Conservation (phyloP, 331 rosid species). For the Acacia pycnantha region DNA sequence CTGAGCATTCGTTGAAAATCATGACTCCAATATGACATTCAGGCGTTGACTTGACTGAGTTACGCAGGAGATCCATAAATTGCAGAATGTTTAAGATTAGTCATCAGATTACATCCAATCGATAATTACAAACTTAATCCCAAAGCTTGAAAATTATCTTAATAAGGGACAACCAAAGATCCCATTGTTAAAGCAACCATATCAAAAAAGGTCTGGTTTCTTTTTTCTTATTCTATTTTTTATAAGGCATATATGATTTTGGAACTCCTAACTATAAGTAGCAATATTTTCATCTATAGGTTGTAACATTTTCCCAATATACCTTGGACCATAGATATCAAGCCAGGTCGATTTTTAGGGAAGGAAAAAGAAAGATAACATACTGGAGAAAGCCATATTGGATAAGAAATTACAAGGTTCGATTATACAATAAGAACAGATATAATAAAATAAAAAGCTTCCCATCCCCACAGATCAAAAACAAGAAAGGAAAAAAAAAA, state of each 20-base stretch:
- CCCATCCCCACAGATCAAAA: conserved; percentile 28
- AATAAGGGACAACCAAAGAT: background rate
- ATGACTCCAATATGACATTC: background rate
- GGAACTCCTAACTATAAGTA: background rate
- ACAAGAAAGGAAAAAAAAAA: background rate
- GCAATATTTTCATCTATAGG: background rate
- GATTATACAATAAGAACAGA: background rate
- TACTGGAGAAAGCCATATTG: background rate
- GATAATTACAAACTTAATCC: background rate
- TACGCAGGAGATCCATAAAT: background rate
- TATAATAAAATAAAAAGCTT: background rate
- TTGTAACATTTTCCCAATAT: background rate
- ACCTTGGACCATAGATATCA: background rate
- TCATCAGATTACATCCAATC: background rate
- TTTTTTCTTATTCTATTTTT: too few relatives aligned
- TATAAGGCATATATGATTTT: background rate
- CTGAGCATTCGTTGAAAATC: background rate
- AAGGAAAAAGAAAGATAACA: background rate
- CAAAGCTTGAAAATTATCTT: background rate
- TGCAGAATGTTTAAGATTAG: background rate
- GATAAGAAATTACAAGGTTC: background rate
- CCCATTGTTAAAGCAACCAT: background rate
- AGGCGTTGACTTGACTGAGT: background rate
- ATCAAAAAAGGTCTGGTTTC: background rate
- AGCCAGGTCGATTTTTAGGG: background rate